phyloP scores from a whole-genome alignment of 176 grass and related monocot species.

The Cymbopogon citratus region DNA sequence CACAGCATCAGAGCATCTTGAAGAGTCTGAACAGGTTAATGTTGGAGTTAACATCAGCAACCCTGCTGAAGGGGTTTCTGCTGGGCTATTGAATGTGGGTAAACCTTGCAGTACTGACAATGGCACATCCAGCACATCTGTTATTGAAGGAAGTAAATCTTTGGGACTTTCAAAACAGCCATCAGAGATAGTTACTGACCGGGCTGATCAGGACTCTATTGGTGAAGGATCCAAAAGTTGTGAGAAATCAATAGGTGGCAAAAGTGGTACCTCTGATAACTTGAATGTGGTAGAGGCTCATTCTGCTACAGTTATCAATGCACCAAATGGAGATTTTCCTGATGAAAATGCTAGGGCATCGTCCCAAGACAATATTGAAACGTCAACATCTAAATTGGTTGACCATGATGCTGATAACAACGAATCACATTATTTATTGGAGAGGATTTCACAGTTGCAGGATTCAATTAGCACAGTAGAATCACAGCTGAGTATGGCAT shows the following conservation, averaged over 20 bases:
- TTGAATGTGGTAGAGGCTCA: conserved; percentile 8
- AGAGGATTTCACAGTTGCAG: conserved; percentile 67
- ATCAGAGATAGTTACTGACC: conserved; percentile 19
- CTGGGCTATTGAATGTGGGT: conserved; percentile 21
- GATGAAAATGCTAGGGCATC: conserved; percentile 40
- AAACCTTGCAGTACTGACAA: conserved; percentile 26
- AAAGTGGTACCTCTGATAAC: conserved; percentile 30
- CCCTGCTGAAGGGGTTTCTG: conserved; percentile 29
- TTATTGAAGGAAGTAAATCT: conserved; percentile 40
- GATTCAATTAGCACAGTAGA: conserved; percentile 68
- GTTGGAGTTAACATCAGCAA: conserved; percentile 41
- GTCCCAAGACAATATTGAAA: conserved; percentile 35
- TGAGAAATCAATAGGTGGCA: conserved; percentile 23
- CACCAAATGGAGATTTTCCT: conserved; percentile 35
- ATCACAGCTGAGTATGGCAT: conserved; percentile 60
- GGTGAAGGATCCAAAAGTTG: conserved; percentile 31
- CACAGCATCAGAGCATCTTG: conserved; percentile 26
- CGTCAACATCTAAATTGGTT: conserved; percentile 21
- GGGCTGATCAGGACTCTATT: conserved; percentile 4
- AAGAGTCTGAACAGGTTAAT: conserved; percentile 38
- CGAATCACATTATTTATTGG: conserved; percentile 62
- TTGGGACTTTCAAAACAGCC: conserved; percentile 31
- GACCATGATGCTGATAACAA: conserved; percentile 36
- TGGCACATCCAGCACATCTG: conserved; percentile 13
- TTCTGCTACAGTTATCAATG: conserved; percentile 18